Conservation (phyloP, 768 basidiomycete species). For the Boletellus emodensis region DNA sequence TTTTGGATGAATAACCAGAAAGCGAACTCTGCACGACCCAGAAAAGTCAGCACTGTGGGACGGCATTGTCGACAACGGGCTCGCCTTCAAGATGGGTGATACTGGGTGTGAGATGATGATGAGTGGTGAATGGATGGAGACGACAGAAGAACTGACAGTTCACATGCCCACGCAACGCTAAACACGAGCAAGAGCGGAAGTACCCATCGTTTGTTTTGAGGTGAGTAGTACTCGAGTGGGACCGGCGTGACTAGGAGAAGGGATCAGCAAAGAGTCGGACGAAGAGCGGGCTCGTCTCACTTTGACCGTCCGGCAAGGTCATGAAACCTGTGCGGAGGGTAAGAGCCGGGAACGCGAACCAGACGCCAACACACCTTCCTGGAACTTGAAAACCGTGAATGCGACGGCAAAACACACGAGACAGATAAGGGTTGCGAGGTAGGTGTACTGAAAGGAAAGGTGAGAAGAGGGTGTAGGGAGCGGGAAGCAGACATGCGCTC, state of each 20-base stretch:
- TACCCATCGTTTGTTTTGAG: conserved; percentile 47
- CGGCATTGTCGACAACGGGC: not conserved
- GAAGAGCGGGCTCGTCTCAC: conserved; percentile 5
- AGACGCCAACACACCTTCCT: conserved; percentile 50
- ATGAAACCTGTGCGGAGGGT: conserved; percentile 14
- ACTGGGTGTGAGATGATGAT: conserved; percentile 31
- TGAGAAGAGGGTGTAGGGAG: conserved; percentile 8
- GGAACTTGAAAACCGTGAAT: conserved; percentile 64
- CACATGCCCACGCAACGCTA: conserved; percentile 71
- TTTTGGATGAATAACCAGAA: conserved; percentile 84
- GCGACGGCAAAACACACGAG: conserved; percentile 61
- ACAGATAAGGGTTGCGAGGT: conserved; percentile 64
- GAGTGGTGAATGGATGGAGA: not conserved
- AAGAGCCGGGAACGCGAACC: not conserved
- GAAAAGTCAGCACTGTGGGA: conserved; percentile 4
- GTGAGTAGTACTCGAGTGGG: conserved; percentile 51
- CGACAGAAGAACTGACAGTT: conserved; percentile 45
- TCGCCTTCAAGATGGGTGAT: conserved; percentile 80
- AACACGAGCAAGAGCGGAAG: conserved; percentile 69
- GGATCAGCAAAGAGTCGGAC: conserved; percentile 2
- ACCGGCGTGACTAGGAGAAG: conserved; percentile 47
- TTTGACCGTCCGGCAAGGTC: conserved; percentile 4
- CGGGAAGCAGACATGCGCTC: conserved; percentile 55
- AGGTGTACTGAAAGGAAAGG: conserved; percentile 59
- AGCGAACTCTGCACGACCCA: conserved; percentile 50